Base-by-base conservation (phyloP, 176 grass and related monocot genomes). In the Musa schizocarpa region DNA sequence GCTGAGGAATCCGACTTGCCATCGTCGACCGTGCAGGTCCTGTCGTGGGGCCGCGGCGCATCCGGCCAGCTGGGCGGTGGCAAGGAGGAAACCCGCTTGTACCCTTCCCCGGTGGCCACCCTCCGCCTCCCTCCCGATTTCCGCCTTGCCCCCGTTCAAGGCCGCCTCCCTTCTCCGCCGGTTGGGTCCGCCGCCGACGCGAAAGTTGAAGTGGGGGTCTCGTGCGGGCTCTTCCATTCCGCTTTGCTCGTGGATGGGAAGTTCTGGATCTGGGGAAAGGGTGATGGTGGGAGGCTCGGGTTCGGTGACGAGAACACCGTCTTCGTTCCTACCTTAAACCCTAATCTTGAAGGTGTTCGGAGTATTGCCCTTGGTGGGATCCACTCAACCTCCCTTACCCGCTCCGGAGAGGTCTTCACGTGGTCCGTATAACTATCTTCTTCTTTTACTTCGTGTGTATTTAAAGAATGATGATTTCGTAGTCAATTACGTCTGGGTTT, bases 261-360 rank as follows among this genome's bases (percentile, higher is more conserved):
- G 57, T 75, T 86, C 29, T 99, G 90, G 95, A 80, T 99, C 9
- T 99, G 95, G 95, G 95, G 95, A 13, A 99, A 94, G 84, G 95
- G 95, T 0, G 95, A 94, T 59, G 90, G 95, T 2, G 90, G 95
- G 0, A 84, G 95, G 23, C 87, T 99, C 14, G 90, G 95, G 0
- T 76, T 92, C 19, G 90, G 95, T 0, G 86, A 99, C 67, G 95
- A 94, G 65, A 63, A 78, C 9, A 86, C 90, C 9, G 69, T 77
- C 11, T 94, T 99, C 53, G 86, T 89, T 1, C 95, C 95, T 16
- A 84, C 59, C 27, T 19, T 74, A 0, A 99, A 94, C 55, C 95
- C 90, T 74, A 93, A 94, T 82, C 85, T 99, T 57, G 76, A 68
- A 0, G 84, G 79, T 22, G 75, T 87, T 71, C 84, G 80, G 22